A percentile compares a stretch with the other conserved stretches of the same genome.
phyloP scores from a whole-genome alignment of 2,329 filamentous ascomycete genomes.

The Fusarium camptoceras region DNA sequence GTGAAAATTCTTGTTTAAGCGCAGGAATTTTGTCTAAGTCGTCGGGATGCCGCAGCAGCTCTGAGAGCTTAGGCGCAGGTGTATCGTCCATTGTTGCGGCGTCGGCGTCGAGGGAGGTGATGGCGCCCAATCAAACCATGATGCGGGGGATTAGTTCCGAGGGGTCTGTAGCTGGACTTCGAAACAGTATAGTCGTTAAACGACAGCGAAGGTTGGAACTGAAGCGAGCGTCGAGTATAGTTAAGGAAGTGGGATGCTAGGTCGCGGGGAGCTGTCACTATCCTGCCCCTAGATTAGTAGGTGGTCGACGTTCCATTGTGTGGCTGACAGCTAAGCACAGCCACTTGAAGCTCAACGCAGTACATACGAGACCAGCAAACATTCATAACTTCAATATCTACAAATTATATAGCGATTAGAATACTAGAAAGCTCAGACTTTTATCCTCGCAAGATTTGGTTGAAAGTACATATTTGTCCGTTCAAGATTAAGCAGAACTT shows the following conservation, averaged over 20 bases:
- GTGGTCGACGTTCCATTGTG: slow-evolving; percentile 19
- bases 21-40: slow-evolving; percentile 95
- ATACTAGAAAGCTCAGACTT: fast-evolving
- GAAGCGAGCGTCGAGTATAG: slow-evolving; percentile 26
- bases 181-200: neutral
- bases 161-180: neutral
- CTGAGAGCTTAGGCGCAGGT: slow-evolving; percentile 82
- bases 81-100: slow-evolving; percentile 63
- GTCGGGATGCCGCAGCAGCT: slow-evolving; percentile 93
- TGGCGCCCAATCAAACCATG: slow-evolving; percentile 46
- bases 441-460: neutral
- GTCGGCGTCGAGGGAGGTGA: slow-evolving; percentile 34
- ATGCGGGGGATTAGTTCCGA: slow-evolving; percentile 16
- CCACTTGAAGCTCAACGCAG: slow-evolving; percentile 23
- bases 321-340: slow-evolving; percentile 39
- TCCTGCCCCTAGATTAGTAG: slow-evolving; percentile 10
- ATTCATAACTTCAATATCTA: neutral
- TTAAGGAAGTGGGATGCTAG: slow-evolving; percentile 9
- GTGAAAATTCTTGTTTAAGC: slow-evolving; percentile 90
- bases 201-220: slow-evolving; percentile 2
- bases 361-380: neutral
- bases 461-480: neutral
- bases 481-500: neutral
- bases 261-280: slow-evolving; percentile 38
- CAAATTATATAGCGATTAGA: neutral